Base-by-base conservation (phyloP, 306 rosid species). In the Rosa rugosa region DNA sequence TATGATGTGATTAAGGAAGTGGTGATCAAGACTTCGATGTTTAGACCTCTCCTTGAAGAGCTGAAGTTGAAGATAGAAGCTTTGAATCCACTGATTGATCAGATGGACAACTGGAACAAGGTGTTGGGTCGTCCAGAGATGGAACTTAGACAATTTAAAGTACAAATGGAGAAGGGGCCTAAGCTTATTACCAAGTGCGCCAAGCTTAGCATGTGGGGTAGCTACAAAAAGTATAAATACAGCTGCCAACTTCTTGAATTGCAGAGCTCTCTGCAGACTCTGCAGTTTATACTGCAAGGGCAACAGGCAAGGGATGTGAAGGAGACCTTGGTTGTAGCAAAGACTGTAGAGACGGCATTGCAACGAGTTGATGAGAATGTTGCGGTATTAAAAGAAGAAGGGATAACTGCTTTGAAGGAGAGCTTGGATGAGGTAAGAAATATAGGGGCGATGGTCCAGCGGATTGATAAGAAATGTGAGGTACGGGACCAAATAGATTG, bases 181-280 rank as follows among this genome's bases (percentile, higher is more conserved):
- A 23, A 34, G 44, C 70, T 65, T 65, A 34, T 91, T 68, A 68
- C 31, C 0, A 60, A 84, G 56, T 91, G 89, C 72, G 27, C 45
- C 6, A n/a, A 86, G 53, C 42, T 89, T 16, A 49, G 63, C n/a
- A 56, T 76, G 84, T 87, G 87, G 90, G 66, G 84, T 0, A 56
- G 57, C 54, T 79, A 47, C 40, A 51, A 50, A 8, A 86, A 44
- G 69, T 81, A 83, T 0, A 13, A 44, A 2, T 87, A 81, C 80
- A 84, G 78, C 46, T 66, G 78, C 22, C 17, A 87, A 36, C 90
- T 91, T 71, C 31, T 76, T 16, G 81, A 10, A 0, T 75, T 90
- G 77, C 80, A 88, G 13, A 11, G 27, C 5, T 47, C 74, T 0
- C 84, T 90, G 16, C 66, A 75, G 50, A 20, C 0, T 31, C 34